Evolutionary conservation across 768 basidiomycete species (phyloP).

Genomic region (Pulveroboletus sp.): DNA sequence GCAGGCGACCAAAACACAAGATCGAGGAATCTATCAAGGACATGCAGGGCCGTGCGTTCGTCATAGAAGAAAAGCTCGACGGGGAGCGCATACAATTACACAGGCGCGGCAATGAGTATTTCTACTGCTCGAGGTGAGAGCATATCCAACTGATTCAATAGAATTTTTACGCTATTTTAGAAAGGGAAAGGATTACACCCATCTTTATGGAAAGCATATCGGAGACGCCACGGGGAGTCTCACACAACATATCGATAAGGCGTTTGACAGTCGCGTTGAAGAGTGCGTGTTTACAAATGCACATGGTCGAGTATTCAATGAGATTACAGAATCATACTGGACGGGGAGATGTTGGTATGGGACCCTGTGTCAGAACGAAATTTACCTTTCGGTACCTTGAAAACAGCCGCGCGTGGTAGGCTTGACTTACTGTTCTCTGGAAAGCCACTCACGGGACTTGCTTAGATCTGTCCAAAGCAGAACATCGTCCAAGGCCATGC

Average conservation of each 20-base stretch:
- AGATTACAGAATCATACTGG: conserved; percentile 74
- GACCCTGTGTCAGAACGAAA: conserved; percentile 88
- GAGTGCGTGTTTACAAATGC: conserved; percentile 53
- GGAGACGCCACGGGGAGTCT: conserved; percentile 84
- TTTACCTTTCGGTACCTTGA: conserved; percentile 90
- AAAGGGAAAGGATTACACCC: conserved; percentile 89
- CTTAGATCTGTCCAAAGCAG: conserved; percentile 67
- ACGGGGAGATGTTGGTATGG: conserved; percentile 99
- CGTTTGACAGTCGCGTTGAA: conserved; percentile 72
- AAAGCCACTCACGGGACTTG: neutral
- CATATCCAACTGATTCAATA: neutral
- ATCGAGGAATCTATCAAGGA: conserved; percentile 82
- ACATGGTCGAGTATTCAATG: conserved; percentile 6
- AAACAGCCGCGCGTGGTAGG: conserved; percentile 84
- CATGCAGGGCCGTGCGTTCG: conserved; percentile 76
- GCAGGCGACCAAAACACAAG: conserved; percentile 79
- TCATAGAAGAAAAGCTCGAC: conserved; percentile 97
- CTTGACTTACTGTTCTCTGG: neutral
- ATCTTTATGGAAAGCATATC: conserved; percentile 85
- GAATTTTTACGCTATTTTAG: conserved; percentile 36
- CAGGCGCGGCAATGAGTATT: conserved; percentile 86
- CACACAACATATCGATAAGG: conserved; percentile 79
- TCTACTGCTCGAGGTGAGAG: conserved; percentile 83
- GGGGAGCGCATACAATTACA: conserved; percentile 97
- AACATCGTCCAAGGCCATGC: conserved; percentile 82